A percentile compares a stretch with the other conserved stretches of the same genome.
phyloP scores from a whole-genome alignment of 306 rosid species.

The Gastrolobium villosum region DNA sequence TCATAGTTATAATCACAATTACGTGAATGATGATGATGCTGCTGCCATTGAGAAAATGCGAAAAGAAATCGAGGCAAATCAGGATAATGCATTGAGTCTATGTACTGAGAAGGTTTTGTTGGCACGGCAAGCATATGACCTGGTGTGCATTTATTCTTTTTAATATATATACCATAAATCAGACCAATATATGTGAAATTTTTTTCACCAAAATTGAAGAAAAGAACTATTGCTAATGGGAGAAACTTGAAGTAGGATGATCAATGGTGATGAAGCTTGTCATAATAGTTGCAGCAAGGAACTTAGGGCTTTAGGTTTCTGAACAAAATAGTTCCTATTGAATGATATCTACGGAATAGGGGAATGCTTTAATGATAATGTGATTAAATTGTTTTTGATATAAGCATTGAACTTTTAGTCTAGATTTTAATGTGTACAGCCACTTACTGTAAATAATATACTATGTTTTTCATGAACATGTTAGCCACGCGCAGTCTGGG shows the following conservation, averaged over 20 bases:
- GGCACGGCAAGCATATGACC: slow-evolving; percentile 95
- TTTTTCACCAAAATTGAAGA: background rate
- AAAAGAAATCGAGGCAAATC: slow-evolving; percentile 80
- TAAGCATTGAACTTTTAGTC: background rate
- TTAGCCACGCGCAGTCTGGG: background rate
- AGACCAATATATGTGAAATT: background rate
- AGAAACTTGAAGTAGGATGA: slow-evolving; percentile 6
- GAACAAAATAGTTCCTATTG: background rate
- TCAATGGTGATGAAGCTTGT: slow-evolving; percentile 23
- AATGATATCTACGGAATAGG: slow-evolving; percentile 3
- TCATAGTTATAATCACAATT: slow-evolving; percentile 48
- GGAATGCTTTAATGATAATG: slow-evolving; percentile 8
- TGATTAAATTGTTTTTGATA: slow-evolving; percentile 26
- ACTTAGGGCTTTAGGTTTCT: background rate
- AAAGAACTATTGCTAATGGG: background rate
- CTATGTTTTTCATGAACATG: slow-evolving; percentile 14
- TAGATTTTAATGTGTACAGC: background rate
- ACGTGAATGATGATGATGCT: slow-evolving; percentile 68
- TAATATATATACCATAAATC: slow-evolving; percentile 6
- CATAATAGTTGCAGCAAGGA: background rate
- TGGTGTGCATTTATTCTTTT: slow-evolving; percentile 57
- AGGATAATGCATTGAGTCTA: slow-evolving; percentile 87
- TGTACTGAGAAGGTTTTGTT: slow-evolving; percentile 96
- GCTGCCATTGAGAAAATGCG: slow-evolving; percentile 75
- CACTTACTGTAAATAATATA: background rate